Evolutionary conservation across 1,139 yeast genomes (phyloP).

Genomic region (Blastobotrys malaysiensis): DNA sequence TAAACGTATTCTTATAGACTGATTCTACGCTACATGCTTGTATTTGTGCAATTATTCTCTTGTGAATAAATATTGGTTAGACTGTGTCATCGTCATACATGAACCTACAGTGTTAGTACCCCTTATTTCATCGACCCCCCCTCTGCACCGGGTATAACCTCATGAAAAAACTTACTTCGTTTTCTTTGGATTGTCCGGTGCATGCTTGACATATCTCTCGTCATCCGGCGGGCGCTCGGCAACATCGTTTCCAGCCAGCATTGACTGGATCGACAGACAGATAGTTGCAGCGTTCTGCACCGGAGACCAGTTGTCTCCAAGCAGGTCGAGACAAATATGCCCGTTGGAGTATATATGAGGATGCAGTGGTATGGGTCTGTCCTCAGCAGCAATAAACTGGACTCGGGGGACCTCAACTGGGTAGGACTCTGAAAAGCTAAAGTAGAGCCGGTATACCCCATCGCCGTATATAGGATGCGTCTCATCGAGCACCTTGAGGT

Average conservation of each 20-base stretch:
- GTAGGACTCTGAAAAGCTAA: constrained; percentile 45
- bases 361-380: constrained; percentile 49
- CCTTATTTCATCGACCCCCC: too few species aligned
- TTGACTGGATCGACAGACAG: constrained; percentile 57
- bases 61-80: constrained; percentile 17
- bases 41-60: background rate
- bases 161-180: constrained; percentile 32
- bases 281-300: constrained; percentile 54
- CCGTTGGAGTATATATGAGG: constrained; percentile 74
- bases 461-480: constrained; percentile 31
- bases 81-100: constrained; percentile 44
- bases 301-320: constrained; percentile 72
- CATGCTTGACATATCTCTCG: constrained; percentile 42
- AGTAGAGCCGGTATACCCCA: constrained; percentile 36
- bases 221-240: constrained; percentile 50
- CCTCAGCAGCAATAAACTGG: constrained; percentile 38
- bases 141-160: background rate
- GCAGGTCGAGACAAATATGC: constrained; percentile 51
- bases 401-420: constrained; percentile 66
- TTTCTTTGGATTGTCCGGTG: constrained; percentile 54
- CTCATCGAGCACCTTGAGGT: constrained; percentile 32
- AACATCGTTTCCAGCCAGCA: constrained; percentile 48
- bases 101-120: constrained; percentile 29
- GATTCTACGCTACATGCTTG: background rate
- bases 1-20: background rate